These are phyloP conservation scores for Debaryomyces castellii DNA, from an alignment of 805 yeast species.

Conservation along the genomic window DNA sequence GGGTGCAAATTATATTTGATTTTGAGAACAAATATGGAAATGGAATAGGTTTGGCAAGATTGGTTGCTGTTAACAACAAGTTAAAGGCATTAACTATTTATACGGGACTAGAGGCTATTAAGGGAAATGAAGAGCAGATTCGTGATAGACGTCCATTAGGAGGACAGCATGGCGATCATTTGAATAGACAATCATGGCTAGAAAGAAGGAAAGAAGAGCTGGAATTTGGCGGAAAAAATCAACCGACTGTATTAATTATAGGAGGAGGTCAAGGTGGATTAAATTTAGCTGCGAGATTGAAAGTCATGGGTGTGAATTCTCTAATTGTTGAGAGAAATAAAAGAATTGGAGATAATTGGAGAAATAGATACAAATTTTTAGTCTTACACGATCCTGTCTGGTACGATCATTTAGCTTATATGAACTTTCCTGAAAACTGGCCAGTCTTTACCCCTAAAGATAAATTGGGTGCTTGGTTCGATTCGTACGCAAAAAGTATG, in stretches of 20 bases:
- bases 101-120: constrained; percentile 32
- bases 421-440: constrained; percentile 40
- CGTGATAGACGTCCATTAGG: constrained; percentile 35
- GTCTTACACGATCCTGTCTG: constrained; percentile 48
- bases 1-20: constrained; percentile 31
- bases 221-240: constrained; percentile 26
- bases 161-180: constrained; percentile 38
- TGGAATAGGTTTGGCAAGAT: constrained; percentile 31
- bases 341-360: constrained; percentile 48
- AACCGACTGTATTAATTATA: constrained; percentile 44
- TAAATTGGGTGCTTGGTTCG: constrained; percentile 45
- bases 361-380: constrained; percentile 43
- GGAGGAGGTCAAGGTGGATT: constrained; percentile 51
- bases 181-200: constrained; percentile 37
- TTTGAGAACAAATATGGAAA: constrained; percentile 29
- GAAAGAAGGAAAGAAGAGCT: constrained; percentile 31
- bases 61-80: constrained; percentile 21
- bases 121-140: constrained; percentile 28
- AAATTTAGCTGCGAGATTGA: constrained; percentile 42
- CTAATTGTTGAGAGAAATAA: constrained; percentile 37
- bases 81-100: constrained; percentile 32
- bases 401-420: constrained; percentile 41
- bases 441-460: constrained; percentile 46
- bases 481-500: constrained; percentile 38
- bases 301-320: constrained; percentile 38